Conservation (phyloP, 305 asterid genomes). For the Fraxinus platypoda region DNA sequence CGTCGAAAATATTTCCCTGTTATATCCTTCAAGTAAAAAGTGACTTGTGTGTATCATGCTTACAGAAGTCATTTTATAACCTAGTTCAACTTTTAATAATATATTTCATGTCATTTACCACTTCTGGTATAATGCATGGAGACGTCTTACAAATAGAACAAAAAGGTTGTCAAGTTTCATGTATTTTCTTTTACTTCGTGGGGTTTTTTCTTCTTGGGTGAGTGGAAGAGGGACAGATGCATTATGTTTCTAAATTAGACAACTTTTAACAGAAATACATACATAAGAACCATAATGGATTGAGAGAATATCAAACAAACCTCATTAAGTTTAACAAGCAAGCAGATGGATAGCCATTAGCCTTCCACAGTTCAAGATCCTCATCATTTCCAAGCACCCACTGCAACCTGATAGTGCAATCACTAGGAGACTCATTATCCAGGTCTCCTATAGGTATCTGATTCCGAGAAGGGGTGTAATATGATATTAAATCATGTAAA, state of each 20-base stretch:
- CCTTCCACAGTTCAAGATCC: conserved; percentile 61
- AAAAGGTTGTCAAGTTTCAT: background rate
- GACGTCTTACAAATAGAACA: background rate
- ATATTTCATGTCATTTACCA: background rate
- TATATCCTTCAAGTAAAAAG: background rate
- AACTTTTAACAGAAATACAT: background rate
- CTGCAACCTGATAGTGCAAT: conserved; percentile 24
- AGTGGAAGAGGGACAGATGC: background rate
- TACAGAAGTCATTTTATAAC: background rate
- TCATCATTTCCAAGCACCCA: conserved; percentile 30
- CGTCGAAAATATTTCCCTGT: background rate
- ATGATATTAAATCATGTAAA: conserved; percentile 58
- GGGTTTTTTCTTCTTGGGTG: background rate
- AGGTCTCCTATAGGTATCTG: conserved; percentile 22
- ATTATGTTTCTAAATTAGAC: background rate
- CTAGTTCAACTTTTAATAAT: background rate
- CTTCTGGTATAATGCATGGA: background rate
- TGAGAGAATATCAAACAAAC: conserved; percentile 33
- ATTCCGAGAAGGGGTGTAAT: conserved; percentile 30
- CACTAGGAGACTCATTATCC: conserved; percentile 23
- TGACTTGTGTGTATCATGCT: background rate
- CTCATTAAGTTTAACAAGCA: conserved; percentile 67
- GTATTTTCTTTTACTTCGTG: background rate
- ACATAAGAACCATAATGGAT: background rate
- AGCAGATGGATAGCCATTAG: conserved; percentile 70